Conservation (phyloP, 371 early-diverging fungal genomes). For the Entomophthora muscae region DNA sequence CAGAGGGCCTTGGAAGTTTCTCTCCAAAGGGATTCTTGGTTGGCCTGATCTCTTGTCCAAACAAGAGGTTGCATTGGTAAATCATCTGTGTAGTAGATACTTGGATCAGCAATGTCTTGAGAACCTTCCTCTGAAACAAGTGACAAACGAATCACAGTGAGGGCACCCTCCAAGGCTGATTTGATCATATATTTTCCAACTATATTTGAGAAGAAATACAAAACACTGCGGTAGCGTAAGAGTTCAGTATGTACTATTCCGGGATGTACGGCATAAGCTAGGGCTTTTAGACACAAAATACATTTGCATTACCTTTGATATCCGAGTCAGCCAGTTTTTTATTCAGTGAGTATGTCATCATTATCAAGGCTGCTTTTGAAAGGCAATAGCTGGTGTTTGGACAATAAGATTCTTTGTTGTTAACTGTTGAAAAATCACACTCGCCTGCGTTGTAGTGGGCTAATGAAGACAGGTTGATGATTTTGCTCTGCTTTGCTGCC, state of each 20-base stretch:
- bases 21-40: background rate
- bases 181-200: background rate
- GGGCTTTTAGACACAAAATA: background rate
- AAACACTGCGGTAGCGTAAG: background rate
- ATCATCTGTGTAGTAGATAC: slow-evolving; percentile 2
- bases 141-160: background rate
- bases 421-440: background rate
- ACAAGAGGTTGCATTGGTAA: background rate
- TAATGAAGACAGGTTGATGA: background rate
- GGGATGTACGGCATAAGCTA: slow-evolving; percentile 1
- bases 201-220: background rate
- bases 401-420: background rate
- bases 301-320: background rate
- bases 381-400: background rate
- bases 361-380: slow-evolving; percentile 4
- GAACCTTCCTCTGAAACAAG: background rate
- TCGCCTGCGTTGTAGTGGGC: background rate
- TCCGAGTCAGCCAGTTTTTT: background rate
- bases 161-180: background rate
- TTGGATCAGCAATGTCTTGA: background rate
- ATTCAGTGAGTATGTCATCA: background rate
- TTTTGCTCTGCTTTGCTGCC: background rate
- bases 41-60: background rate
- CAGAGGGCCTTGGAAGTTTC: background rate
- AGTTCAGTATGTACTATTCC: slow-evolving; percentile 5